phyloP scores from a whole-genome alignment of 768 basidiomycete genomes.

The Termitomyces sp. region DNA sequence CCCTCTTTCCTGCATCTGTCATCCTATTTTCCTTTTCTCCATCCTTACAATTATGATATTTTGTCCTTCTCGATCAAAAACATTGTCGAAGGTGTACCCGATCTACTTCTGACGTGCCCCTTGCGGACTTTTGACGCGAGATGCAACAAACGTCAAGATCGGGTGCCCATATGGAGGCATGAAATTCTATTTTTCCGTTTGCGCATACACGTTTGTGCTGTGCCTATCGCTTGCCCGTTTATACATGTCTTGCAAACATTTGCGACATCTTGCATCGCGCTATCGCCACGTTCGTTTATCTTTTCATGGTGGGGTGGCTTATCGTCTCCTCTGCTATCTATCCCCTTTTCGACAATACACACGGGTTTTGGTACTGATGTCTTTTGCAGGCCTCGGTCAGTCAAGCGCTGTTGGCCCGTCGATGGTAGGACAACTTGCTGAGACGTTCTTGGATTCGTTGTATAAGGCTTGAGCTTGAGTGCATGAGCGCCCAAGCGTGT shows the following conservation, averaged over 20 bases:
- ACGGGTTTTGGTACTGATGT: neutral
- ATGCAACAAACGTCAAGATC: neutral
- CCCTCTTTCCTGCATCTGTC: neutral
- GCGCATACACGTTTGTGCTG: neutral
- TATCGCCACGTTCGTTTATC: neutral
- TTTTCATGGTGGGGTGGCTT: neutral
- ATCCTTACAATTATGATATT: neutral
- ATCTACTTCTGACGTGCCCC: neutral
- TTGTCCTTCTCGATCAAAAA: neutral
- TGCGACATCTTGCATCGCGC: neutral
- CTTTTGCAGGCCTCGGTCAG: slow-evolving; percentile 61
- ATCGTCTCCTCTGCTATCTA: neutral
- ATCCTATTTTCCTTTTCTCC: neutral
- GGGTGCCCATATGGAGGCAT: neutral
- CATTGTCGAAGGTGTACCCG: neutral
- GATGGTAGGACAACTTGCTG: slow-evolving; percentile 72
- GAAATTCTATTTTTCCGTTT: neutral
- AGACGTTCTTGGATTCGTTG: slow-evolving; percentile 75
- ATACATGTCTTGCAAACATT: neutral
- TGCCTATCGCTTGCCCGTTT: neutral
- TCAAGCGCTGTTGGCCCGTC: slow-evolving; percentile 79
- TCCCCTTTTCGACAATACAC: neutral
- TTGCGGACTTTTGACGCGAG: neutral
- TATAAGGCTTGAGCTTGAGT: slow-evolving; percentile 81
- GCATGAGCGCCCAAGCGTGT: neutral